phyloP scores from a whole-genome alignment of 345 rosid species.

The Pistacia vera region DNA sequence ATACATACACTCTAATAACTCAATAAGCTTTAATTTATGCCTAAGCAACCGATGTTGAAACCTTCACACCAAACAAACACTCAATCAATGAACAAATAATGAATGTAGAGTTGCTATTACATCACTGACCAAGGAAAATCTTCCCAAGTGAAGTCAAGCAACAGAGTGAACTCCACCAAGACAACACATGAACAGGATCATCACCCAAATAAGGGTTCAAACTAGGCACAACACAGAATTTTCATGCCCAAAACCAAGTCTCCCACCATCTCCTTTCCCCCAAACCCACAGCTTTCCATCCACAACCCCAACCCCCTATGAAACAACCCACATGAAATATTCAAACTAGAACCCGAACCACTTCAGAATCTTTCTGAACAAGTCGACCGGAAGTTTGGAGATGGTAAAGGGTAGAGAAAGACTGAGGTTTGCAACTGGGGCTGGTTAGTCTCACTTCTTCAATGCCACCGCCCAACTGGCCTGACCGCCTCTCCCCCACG shows the following conservation, averaged over 20 bases:
- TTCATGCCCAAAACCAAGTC: constrained; percentile 89
- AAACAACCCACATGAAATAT: constrained; percentile 76
- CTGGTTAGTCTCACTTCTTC: constrained; percentile 78
- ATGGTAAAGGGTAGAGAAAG: constrained; percentile 50
- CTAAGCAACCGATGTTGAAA: neutral
- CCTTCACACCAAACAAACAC: too few species aligned
- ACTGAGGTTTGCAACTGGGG: constrained; percentile 59
- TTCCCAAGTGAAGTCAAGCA: constrained; percentile 68
- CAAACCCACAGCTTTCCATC: constrained; percentile 76
- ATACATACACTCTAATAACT: too few species aligned
- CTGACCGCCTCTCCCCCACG: constrained; percentile 98
- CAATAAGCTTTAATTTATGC: too few species aligned
- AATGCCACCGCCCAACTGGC: constrained; percentile 91
- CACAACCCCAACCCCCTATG: constrained; percentile 65
- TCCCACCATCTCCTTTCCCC: constrained; percentile 98
- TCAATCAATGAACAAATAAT: neutral
- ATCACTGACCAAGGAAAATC: constrained; percentile 78
- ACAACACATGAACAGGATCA: constrained; percentile 47
- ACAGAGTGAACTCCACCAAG: constrained; percentile 91
- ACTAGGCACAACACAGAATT: constrained; percentile 68
- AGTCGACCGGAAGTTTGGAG: constrained; percentile 63
- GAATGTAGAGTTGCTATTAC: neutral
- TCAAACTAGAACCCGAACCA: constrained; percentile 37
- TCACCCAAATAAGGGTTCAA: constrained; percentile 59
- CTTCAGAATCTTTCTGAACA: constrained; percentile 4